These are phyloP conservation scores for Tetraselmis striata DNA, from an alignment of 139 green algal species.

Conservation along the genomic window DNA sequence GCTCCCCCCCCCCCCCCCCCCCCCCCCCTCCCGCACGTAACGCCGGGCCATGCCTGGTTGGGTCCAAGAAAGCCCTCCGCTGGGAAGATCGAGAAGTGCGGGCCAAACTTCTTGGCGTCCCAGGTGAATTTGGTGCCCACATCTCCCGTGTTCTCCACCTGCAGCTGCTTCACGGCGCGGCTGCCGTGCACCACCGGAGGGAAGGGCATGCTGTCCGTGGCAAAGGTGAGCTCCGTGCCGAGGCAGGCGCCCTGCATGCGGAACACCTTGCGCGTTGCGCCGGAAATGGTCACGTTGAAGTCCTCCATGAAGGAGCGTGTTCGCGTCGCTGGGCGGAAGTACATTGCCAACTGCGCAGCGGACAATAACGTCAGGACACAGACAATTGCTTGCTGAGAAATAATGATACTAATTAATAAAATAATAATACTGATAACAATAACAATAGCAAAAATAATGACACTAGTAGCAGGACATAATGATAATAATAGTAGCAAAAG, in stretches of 20 bases:
- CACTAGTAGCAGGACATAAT: too few relatives aligned
- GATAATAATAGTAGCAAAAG: too few relatives aligned
- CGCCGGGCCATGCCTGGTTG: conserved; percentile 7
- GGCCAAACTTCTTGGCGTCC: conserved; percentile 35
- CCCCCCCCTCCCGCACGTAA: too few relatives aligned
- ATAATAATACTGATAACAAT: too few relatives aligned
- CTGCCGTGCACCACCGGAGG: conserved; percentile 57
- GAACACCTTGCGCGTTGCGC: conserved; percentile 41
- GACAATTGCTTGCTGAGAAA: too few relatives aligned
- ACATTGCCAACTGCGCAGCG: not conserved
- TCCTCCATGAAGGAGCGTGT: conserved; percentile 51
- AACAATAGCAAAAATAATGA: too few relatives aligned
- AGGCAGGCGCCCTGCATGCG: conserved; percentile 56
- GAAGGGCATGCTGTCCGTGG: conserved; percentile 62
- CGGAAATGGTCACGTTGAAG: conserved; percentile 38
- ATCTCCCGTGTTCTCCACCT: conserved; percentile 73
- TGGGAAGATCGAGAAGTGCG: conserved; percentile 61
- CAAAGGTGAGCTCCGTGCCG: conserved; percentile 60
- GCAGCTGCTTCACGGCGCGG: conserved; percentile 48
- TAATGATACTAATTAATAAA: too few relatives aligned
- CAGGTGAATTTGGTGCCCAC: conserved; percentile 58
- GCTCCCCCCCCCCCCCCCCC: too few relatives aligned
- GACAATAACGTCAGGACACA: too few relatives aligned
- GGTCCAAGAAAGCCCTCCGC: conserved; percentile 52
- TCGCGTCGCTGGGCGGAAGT: conserved; percentile 28